A percentile compares a stretch with the other conserved stretches of the same genome.
Evolutionary conservation across 2,329 filamentous ascomycete genomes (phyloP).

Genomic region (Herpotrichia juniperi): DNA sequence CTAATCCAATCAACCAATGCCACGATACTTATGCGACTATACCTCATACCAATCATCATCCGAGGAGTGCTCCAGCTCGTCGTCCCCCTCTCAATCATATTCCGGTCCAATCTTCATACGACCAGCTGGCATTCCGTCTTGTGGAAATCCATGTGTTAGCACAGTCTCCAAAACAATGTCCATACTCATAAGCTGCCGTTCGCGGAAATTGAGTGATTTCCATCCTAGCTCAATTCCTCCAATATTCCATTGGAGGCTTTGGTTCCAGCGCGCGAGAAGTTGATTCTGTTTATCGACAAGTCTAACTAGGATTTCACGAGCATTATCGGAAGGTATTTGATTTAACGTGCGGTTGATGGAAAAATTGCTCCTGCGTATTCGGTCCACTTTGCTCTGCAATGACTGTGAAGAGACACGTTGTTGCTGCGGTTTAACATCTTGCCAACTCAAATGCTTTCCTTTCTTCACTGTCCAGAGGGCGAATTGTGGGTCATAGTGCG

Average conservation of each 20-base stretch:
- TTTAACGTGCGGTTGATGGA: constrained; percentile 28
- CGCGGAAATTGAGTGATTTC: constrained; percentile 14
- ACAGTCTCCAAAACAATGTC: constrained; percentile 38
- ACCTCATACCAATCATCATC: too few relatives aligned
- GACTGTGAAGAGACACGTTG: constrained; percentile 27
- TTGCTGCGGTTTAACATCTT: constrained; percentile 28
- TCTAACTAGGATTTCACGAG: constrained; percentile 28
- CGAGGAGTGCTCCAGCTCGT: too few relatives aligned
- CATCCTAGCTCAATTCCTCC: constrained; percentile 35
- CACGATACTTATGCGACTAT: too few relatives aligned
- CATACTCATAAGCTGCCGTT: constrained; percentile 27
- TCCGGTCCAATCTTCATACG: too few relatives aligned
- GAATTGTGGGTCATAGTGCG: constrained; percentile 27
- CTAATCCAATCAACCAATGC: too few relatives aligned
- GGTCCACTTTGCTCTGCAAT: constrained; percentile 26
- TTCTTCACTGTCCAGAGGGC: constrained; percentile 30
- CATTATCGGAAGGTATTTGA: constrained; percentile 31
- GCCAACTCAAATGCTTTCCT: constrained; percentile 27
- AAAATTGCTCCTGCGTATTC: constrained; percentile 20
- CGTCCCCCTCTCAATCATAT: too few relatives aligned
- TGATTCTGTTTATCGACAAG: constrained; percentile 36
- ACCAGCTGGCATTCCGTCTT: too few relatives aligned
- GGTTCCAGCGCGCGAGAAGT: constrained; percentile 26
- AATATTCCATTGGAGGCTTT: constrained; percentile 32
- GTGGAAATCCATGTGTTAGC: too few relatives aligned